These are phyloP conservation scores for Didymella segeticola DNA, from an alignment of 2,329 filamentous ascomycete genomes.

Conservation along the genomic window DNA sequence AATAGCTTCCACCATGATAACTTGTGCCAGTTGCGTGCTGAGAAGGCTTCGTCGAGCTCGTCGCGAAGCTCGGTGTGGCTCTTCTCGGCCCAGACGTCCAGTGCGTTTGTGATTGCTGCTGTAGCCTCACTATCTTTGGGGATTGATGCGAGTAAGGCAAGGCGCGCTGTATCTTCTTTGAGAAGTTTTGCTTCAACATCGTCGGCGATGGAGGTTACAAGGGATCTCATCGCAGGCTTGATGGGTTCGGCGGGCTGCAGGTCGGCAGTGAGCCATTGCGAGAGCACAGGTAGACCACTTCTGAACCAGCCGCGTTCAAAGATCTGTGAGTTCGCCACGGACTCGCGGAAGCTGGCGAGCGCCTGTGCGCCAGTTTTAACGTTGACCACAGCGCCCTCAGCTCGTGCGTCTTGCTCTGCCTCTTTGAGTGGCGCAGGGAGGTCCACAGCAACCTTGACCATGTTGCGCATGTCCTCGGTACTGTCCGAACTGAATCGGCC, in stretches of 20 bases:
- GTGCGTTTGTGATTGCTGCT: conserved; percentile 62
- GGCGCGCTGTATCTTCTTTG: conserved; percentile 54
- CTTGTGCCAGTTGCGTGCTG: conserved; percentile 77
- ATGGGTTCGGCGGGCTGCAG: conserved; percentile 53
- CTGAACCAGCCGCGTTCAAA: conserved; percentile 78
- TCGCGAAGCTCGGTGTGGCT: conserved; percentile 85
- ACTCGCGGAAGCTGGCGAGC: conserved; percentile 71
- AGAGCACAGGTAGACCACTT: conserved; percentile 71
- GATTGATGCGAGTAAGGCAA: conserved; percentile 42
- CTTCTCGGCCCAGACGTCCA: conserved; percentile 76
- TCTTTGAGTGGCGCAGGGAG: conserved; percentile 55
- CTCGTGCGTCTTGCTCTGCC: conserved; percentile 28
- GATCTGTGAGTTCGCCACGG: conserved; percentile 70
- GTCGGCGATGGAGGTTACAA: conserved; percentile 72
- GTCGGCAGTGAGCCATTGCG: conserved; percentile 65
- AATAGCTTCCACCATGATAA: conserved; percentile 94
- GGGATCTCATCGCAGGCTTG: conserved; percentile 69
- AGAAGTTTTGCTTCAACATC: conserved; percentile 61
- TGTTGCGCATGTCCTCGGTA: conserved; percentile 50
- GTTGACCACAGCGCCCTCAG: conserved; percentile 62
- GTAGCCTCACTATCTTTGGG: conserved; percentile 54
- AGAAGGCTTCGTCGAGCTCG: conserved; percentile 78
- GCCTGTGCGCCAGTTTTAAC: conserved; percentile 67
- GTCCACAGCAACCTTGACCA: conserved; percentile 65
- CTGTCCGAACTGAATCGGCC: conserved; percentile 47